Evolutionary conservation across 1,139 yeast genomes (phyloP).

Genomic region (Hanseniaspora gamundiae): DNA sequence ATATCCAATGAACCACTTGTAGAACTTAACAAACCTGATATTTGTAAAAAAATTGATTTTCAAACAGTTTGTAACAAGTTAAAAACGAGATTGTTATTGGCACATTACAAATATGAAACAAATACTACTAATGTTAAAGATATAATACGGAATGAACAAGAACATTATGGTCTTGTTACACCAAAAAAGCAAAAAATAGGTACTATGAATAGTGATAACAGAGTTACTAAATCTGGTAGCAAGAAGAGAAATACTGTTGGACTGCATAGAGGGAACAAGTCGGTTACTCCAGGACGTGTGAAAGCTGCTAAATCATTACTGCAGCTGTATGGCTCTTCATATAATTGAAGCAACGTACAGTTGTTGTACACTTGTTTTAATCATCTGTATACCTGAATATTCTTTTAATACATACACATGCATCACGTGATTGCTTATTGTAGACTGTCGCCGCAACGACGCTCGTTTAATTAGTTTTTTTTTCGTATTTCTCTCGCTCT

Average conservation of each 20-base stretch:
- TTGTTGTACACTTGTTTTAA: no score
- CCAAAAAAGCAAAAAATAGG: slow-evolving; percentile 1
- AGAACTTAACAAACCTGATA: no score
- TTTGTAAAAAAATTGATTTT: background rate
- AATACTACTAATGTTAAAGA: slow-evolving; percentile 32
- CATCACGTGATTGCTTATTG: no score
- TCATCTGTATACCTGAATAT: background rate
- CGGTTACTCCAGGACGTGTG: slow-evolving; percentile 23
- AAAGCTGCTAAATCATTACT: slow-evolving; percentile 25
- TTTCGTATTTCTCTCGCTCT: no score
- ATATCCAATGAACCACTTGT: background rate
- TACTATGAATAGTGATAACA: no score
- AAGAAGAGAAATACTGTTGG: no score
- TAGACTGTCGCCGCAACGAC: no score
- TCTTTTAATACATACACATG: no score
- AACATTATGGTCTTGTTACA: background rate
- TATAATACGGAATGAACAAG: slow-evolving; percentile 11
- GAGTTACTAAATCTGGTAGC: no score
- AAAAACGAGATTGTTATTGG: slow-evolving; percentile 61
- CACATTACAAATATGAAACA: slow-evolving; percentile 60
- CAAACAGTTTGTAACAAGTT: slow-evolving; percentile 44
- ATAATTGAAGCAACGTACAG: slow-evolving; percentile 5
- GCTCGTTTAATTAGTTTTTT: no score
- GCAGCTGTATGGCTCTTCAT: slow-evolving; percentile 15
- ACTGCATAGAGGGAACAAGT: slow-evolving; percentile 9